Evolutionary conservation across 176 grass and related monocot genomes (phyloP).

Genomic region (Oryza meyeriana): DNA sequence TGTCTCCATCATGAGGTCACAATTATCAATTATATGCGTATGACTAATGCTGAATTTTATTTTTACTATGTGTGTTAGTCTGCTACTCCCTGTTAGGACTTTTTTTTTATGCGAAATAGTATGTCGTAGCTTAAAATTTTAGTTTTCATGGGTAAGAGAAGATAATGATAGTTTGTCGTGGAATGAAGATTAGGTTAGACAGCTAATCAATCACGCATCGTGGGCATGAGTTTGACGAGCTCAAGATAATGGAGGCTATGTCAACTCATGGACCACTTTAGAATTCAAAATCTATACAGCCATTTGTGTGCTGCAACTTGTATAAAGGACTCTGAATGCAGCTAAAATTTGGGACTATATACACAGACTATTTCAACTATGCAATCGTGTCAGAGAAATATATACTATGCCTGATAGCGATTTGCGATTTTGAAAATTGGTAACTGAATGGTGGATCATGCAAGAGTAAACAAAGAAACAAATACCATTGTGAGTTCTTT

Average conservation of each 20-base stretch:
- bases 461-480: background rate
- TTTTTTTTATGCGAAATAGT: background rate
- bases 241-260: background rate
- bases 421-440: background rate
- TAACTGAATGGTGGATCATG: background rate
- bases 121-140: background rate
- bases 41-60: background rate
- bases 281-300: background rate
- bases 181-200: background rate
- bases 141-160: background rate
- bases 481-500: background rate
- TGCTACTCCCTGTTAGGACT: background rate
- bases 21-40: background rate
- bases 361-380: background rate
- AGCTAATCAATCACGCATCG: background rate
- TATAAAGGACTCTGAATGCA: background rate
- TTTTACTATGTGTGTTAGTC: background rate
- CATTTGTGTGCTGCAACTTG: background rate
- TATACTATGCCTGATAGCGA: background rate
- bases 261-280: conserved; percentile 22
- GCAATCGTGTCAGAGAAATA: background rate
- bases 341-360: background rate
- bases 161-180: background rate
- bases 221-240: conserved; percentile 14
- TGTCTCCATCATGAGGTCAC: background rate